These are phyloP conservation scores for Actinomortierella ambigua DNA, from an alignment of 371 early-diverging fungal genomes.

Conservation along the genomic window DNA sequence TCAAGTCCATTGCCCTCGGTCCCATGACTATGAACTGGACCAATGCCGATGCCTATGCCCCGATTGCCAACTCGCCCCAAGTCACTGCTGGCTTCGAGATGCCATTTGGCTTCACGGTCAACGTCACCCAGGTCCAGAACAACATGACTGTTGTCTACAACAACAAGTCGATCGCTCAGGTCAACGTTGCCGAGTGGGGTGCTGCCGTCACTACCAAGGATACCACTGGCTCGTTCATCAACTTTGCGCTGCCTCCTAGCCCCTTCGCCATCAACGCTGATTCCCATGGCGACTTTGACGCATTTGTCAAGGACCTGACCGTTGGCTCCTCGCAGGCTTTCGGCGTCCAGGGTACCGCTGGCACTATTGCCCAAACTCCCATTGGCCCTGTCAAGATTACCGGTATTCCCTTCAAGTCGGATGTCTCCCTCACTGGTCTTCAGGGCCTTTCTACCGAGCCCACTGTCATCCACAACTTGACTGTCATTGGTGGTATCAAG, in stretches of 20 bases:
- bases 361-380: conserved; percentile 51
- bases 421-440: conserved; percentile 53
- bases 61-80: conserved; percentile 48
- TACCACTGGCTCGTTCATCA: conserved; percentile 49
- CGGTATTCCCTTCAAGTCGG: conserved; percentile 54
- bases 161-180: conserved; percentile 48
- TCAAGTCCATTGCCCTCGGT: conserved; percentile 53
- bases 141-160: conserved; percentile 53
- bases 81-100: conserved; percentile 56
- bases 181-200: conserved; percentile 46
- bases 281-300: conserved; percentile 47
- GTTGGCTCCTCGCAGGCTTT: conserved; percentile 46
- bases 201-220: conserved; percentile 47
- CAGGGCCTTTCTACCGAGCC: conserved; percentile 55
- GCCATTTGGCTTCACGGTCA: conserved; percentile 60
- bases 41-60: conserved; percentile 49
- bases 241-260: conserved; percentile 27
- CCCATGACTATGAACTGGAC: conserved; percentile 54
- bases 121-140: conserved; percentile 54
- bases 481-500: conserved; percentile 53
- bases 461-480: conserved; percentile 49
- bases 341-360: conserved; percentile 49
- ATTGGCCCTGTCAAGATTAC: conserved; percentile 53
- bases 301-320: conserved; percentile 49
- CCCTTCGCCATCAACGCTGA: conserved; percentile 42